These are phyloP conservation scores for Talaromyces sp. DNA, from an alignment of 2,329 filamentous ascomycete species.

Conservation along the genomic window DNA sequence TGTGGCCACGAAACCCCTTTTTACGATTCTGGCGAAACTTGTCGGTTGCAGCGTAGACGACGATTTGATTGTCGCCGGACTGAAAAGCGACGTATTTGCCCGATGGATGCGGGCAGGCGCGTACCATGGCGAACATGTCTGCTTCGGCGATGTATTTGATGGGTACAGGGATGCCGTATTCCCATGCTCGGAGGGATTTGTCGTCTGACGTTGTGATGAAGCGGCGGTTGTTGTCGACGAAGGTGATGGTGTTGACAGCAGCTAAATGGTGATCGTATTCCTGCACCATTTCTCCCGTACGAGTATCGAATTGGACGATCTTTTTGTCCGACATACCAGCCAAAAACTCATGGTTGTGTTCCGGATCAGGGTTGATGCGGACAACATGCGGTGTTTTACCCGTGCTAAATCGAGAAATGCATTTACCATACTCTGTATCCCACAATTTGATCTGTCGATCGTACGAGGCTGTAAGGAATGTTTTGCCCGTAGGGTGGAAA, in stretches of 20 bases:
- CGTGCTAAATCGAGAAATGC: slow-evolving; percentile 81
- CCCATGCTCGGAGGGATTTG: slow-evolving; percentile 93
- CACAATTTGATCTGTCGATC: slow-evolving; percentile 96
- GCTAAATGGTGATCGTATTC: slow-evolving; percentile 98
- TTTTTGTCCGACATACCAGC: slow-evolving; percentile 99
- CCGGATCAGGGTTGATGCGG: slow-evolving; percentile 79
- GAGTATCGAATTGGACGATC: slow-evolving; percentile 93
- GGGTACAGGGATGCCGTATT: slow-evolving; percentile 95
- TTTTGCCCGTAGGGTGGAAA: slow-evolving; percentile 77
- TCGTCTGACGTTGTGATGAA: slow-evolving; percentile 99
- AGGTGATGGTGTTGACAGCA: slow-evolving; percentile 96
- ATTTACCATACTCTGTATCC: slow-evolving; percentile 94
- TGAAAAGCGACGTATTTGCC: slow-evolving; percentile 96
- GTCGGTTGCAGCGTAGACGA: slow-evolving; percentile 90
- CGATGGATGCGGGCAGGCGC: slow-evolving; percentile 76
- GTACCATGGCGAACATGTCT: slow-evolving; percentile 95
- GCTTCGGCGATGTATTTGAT: slow-evolving; percentile 98
- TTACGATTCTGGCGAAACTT: slow-evolving; percentile 97
- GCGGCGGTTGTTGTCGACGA: slow-evolving; percentile 87
- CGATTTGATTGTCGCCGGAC: slow-evolving; percentile 90
- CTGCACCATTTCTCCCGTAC: slow-evolving; percentile 78
- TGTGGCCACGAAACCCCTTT: slow-evolving; percentile 93
- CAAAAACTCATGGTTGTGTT: slow-evolving; percentile 81
- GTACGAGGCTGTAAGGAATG: slow-evolving; percentile 87
- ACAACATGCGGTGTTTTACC: slow-evolving; percentile 95